Base-by-base conservation (phyloP, 495 filamentous ascomycete genomes). In the Penicillium verhagenii region DNA sequence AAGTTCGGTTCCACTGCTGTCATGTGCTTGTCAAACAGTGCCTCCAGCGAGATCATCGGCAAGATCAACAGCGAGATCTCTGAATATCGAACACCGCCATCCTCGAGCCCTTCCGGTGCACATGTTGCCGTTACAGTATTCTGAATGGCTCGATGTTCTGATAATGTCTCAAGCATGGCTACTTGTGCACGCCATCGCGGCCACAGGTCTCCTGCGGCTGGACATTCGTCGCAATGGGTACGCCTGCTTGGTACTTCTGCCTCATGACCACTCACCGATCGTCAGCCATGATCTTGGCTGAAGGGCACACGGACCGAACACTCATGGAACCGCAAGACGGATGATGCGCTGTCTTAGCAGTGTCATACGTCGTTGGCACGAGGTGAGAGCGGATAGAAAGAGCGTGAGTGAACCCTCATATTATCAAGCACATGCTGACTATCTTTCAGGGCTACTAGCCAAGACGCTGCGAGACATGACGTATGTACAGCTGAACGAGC, bases 121-220 rank as follows among this genome's bases (percentile, higher is more conserved):
- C 25, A 47, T 14, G 28, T 47, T 26, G 45, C 25, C 28, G 25
- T 47, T 33, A n/a, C n/a, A n/a, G n/a, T n/a, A 29, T 47, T 26
- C 19, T 21, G 45, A 47, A 47, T 31, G 45, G 10, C 18, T 18
- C 45, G 28, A 47, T 29, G 45, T 47, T 47, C 45, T 33, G 45
- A 33, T 29, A 33, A n/a, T 47, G 26, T 47, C 13, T 19, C 13
- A 47, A 33, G 28, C 25, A 47, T 9, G 25, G 45, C 45, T 47
- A 47, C 25, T 18, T 47, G 11, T 31, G 45, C 45, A 47, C 45
- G 4, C n/a, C 45, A 29, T 21, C 45, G 19, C 25, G 25, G 45
- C 45, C 28, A 33, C 25, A 23, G 13, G 13, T 35, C 13, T 35
- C 13, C 13, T 20, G 40, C 11, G 25, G 28, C 28, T 29, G 45